phyloP scores from a whole-genome alignment of 2,329 filamentous ascomycete species.

The Ophiosphaerella korrae region DNA sequence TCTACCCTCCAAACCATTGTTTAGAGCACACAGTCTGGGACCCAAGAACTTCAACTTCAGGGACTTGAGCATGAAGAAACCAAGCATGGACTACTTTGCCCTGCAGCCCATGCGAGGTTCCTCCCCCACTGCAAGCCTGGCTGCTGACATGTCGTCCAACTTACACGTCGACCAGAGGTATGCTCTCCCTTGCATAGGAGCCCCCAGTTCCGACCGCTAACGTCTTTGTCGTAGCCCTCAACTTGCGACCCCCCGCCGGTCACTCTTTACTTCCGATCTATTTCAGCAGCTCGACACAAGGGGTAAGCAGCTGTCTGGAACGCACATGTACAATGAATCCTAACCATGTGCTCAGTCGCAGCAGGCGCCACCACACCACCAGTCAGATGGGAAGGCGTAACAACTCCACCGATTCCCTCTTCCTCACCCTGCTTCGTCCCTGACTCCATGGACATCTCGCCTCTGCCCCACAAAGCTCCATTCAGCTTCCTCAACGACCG shows the following conservation, averaged over 20 bases:
- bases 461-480: constrained; percentile 79
- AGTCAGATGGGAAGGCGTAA: constrained; percentile 67
- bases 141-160: constrained; percentile 94
- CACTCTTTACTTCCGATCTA: constrained; percentile 77
- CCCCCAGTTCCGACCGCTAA: constrained; percentile 41
- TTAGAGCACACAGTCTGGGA: constrained; percentile 62
- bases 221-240: constrained; percentile 67
- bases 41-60: constrained; percentile 76
- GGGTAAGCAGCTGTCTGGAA: constrained; percentile 57
- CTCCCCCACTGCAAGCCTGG: constrained; percentile 87
- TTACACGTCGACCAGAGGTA: constrained; percentile 96
- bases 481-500: constrained; percentile 65
- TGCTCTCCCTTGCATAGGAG: constrained; percentile 33
- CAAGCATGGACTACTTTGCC: constrained; percentile 79
- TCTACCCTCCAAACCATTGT: constrained; percentile 59
- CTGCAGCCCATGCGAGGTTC: constrained; percentile 79
- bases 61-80: constrained; percentile 72
- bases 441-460: constrained; percentile 92
- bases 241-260: constrained; percentile 80
- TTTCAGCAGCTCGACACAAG: constrained; percentile 63
- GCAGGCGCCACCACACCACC: constrained; percentile 53
- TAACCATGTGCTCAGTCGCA: constrained; percentile 32
- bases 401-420: constrained; percentile 81
- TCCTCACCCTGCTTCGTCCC: constrained; percentile 76
- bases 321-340: constrained; percentile 27